Evolutionary conservation across 2,329 filamentous ascomycete genomes (phyloP), one percentile per base, ranked within the genome.

Genomic region (Aspergillus pseudotamarii): DNA sequence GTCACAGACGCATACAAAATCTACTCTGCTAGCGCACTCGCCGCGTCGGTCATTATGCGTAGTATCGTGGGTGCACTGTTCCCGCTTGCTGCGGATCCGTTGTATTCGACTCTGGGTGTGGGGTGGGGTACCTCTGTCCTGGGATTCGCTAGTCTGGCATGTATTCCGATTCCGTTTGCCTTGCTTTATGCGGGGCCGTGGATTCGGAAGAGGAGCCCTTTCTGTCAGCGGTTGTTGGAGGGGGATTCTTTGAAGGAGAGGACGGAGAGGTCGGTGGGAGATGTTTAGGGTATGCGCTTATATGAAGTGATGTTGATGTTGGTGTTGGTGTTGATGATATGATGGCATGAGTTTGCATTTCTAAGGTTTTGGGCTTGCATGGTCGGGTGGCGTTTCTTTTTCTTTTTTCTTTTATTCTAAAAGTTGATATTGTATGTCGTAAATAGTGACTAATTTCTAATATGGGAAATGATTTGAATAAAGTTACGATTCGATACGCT

Each of bases 1-100:
- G 80, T 89, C 16, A 87, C 85, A 36, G 88, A 90, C 68, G 87
- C 88, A n/a, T 91, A 91, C 74, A 84, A 87, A 66, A 83, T 88
- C 53, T 90, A 86, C 69, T 86, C 88, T 0, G 86, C 86, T 1
- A 85, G 82, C 21, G 86, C 84, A 3, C 80, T 86, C 59, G 84
- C 85, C 0, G 83, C 84, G 0, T 78, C 83, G 0, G 83, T 80
- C 6, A 82, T 82, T 55, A 76, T 79, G 56, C 80, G 85, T 4
- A 84, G 81, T 28, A 70, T 86, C 3, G 76, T 85, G 11, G 86
- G 84, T 1, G 83, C 83, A 0, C 77, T 88, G 1, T 79, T 90
- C 53, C 88, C 88, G 4, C 78, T 90, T 14, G 79, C 78, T 9
- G 76, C 78, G 6, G 68, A 70, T 19, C 71, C 72, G 2, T 75